Evolutionary conservation across 768 basidiomycete species (phyloP).

Genomic region (Hericium coralloides): DNA sequence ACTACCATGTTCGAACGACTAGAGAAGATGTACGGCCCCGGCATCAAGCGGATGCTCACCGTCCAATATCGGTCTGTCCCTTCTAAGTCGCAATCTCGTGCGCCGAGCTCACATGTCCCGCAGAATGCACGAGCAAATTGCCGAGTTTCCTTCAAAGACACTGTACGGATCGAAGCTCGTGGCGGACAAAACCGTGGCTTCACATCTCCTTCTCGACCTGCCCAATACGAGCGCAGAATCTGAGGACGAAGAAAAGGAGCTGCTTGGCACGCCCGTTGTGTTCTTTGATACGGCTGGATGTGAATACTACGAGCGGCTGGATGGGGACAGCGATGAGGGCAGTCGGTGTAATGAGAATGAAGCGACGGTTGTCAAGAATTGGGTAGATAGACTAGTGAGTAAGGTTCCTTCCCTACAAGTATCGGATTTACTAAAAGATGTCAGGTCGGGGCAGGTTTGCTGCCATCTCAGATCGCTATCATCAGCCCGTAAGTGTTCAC

Average conservation of each 20-base stretch:
- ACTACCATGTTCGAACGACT: conserved; percentile 89
- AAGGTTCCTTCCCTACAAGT: neutral
- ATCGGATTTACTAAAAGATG: neutral
- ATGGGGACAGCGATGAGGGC: conserved; percentile 78
- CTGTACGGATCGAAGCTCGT: conserved; percentile 67
- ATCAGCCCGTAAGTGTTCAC: conserved; percentile 62
- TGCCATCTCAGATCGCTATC: conserved; percentile 70
- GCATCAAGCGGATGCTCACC: conserved; percentile 80
- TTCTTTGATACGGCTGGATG: conserved; percentile 95
- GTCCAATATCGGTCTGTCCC: conserved; percentile 74
- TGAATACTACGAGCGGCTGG: conserved; percentile 82
- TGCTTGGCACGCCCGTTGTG: conserved; percentile 68
- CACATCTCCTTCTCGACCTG: conserved; percentile 65
- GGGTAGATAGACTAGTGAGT: conserved; percentile 73
- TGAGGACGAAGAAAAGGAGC: conserved; percentile 66
- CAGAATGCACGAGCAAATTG: conserved; percentile 86
- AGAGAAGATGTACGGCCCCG: conserved; percentile 76
- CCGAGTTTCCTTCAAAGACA: conserved; percentile 74
- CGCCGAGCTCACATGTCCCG: neutral
- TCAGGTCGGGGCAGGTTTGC: conserved; percentile 53
- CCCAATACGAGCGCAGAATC: conserved; percentile 39
- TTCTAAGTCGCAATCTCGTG: neutral
- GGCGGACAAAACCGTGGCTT: conserved; percentile 63
- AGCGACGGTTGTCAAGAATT: conserved; percentile 71
- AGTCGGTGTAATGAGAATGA: conserved; percentile 95